Base-by-base conservation (phyloP, 2,329 filamentous ascomycete species). In the Monilinia aucupariae region DNA sequence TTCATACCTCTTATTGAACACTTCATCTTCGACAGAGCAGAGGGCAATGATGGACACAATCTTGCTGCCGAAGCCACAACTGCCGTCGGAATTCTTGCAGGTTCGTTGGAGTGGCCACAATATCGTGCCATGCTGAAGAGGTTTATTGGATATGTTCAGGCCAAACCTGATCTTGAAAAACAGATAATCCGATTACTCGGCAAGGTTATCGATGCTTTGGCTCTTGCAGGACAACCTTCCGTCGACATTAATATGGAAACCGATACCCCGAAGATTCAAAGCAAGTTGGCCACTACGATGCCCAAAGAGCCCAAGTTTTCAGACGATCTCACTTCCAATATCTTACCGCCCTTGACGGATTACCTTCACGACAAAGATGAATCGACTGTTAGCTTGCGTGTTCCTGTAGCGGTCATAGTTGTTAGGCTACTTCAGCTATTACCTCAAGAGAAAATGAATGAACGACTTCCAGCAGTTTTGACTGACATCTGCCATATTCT, bases 301-400 rank as follows among this genome's bases (percentile, higher is more conserved):
- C 91, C 91, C 0, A 80, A 81, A 41, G 76, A 82, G 65, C 78
- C 85, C 12, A 91, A 91, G 73, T 79, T 96, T 41, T 79, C 83
- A 20, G 81, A 83, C 1, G 91, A 96, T 68, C 79, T 97, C 59
- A 82, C 84, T 48, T 83, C 85, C 25, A 86, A 87, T 66, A 89
- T 96, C 70, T 78, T 96, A 45, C 91, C 93, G 0, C 84, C 89
- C 22, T 78, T 99, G 39, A 82, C 88, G n/a, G 84, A 86, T 52
- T 94, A 96, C 73, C 83, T 97, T 34, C 92, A 97, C 70, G 87
- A 96, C 71, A 97, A 97, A 75, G 91, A 97, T 67, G 94, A 99
- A 74, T 87, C 91, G 1, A 92, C 92, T 56, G 93, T 99, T 75
- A 96, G 92, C 77, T 85, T 94, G 59, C 90, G 94, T 74, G 88